Evolutionary conservation across 2,329 filamentous ascomycete species (phyloP).

Genomic region (Alternaria viburni): DNA sequence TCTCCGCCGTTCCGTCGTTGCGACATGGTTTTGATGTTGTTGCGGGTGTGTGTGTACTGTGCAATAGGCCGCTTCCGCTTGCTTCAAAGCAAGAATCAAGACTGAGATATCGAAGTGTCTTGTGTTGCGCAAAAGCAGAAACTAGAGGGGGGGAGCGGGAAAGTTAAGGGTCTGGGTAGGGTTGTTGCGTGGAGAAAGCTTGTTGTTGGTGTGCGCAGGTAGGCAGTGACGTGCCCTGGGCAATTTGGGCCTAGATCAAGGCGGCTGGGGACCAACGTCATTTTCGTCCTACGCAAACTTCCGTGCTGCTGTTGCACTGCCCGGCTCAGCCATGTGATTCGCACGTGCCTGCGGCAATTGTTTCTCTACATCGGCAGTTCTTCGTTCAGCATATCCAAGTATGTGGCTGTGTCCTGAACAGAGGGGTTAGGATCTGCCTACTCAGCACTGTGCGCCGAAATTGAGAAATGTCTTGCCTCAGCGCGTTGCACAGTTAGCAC

Average conservation of each 20-base stretch:
- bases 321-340: neutral
- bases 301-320: neutral
- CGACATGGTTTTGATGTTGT: conserved; percentile 4
- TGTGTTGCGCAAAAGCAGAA: neutral
- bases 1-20: conserved; percentile 15
- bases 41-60: neutral
- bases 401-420: neutral
- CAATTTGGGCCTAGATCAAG: neutral
- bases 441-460: neutral
- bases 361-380: neutral
- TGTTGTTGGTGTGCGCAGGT: neutral
- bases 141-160: neutral
- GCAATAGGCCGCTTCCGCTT: conserved; percentile 23
- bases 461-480: neutral
- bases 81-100: neutral
- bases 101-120: neutral
- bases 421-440: neutral
- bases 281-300: conserved; percentile 1
- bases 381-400: neutral
- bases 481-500: neutral
- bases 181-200: neutral
- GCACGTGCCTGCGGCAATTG: neutral
- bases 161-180: neutral
- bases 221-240: neutral
- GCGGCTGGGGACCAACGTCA: neutral